Percentiles rank a stretch among this genome's conserved stretches.
phyloP scores from a whole-genome alignment of 2,329 filamentous ascomycete genomes.

The Laburnicola sp. region DNA sequence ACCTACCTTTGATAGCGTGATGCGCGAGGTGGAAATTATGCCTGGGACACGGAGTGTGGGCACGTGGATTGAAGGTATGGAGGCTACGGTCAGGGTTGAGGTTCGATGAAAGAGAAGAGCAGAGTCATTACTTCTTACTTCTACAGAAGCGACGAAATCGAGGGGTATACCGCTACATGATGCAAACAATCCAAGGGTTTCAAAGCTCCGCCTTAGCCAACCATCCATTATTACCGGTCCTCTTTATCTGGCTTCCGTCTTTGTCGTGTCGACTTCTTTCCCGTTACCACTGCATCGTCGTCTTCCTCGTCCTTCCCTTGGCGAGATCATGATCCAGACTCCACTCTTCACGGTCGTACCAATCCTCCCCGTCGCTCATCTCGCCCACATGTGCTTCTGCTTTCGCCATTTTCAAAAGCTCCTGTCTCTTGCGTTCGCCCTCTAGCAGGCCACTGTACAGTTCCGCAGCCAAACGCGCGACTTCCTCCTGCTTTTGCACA shows the following conservation, averaged over 20 bases:
- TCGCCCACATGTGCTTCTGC: constrained; percentile 76
- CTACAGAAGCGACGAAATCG: neutral
- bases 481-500: constrained; percentile 84
- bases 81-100: constrained; percentile 74
- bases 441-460: constrained; percentile 72
- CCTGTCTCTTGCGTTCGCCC: constrained; percentile 71
- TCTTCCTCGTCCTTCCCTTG: constrained; percentile 84
- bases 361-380: constrained; percentile 87
- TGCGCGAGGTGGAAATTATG: constrained; percentile 76
- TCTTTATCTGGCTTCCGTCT: constrained; percentile 43
- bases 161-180: constrained; percentile 29
- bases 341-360: constrained; percentile 85
- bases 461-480: constrained; percentile 69
- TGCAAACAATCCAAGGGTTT: constrained; percentile 10
- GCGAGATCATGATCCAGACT: constrained; percentile 71
- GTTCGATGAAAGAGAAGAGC: constrained; percentile 16
- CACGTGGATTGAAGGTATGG: constrained; percentile 75
- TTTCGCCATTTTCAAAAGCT: constrained; percentile 75
- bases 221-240: constrained; percentile 29
- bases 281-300: constrained; percentile 57
- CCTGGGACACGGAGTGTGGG: constrained; percentile 81
- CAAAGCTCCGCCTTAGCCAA: neutral
- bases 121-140: neutral
- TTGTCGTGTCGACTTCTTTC: constrained; percentile 54
- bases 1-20: constrained; percentile 71